A percentile compares a stretch with the other conserved stretches of the same genome.
These are phyloP conservation scores for Pyrenochaeta sp. DNA, from an alignment of 2,329 filamentous ascomycete genomes.

Conservation along the genomic window DNA sequence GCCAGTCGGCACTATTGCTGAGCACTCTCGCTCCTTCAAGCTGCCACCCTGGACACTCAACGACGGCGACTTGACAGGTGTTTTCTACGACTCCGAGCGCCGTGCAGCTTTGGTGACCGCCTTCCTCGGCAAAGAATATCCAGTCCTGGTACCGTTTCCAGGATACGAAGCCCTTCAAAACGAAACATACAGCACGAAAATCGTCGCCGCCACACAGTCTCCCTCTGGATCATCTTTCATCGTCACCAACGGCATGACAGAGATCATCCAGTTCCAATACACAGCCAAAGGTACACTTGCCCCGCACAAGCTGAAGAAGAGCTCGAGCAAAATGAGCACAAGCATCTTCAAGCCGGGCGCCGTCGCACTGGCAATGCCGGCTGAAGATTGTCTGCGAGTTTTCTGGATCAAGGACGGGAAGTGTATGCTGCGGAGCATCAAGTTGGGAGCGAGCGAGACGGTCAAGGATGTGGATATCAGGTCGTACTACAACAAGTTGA, in stretches of 20 bases:
- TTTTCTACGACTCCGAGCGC: conserved; percentile 43
- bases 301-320: conserved; percentile 40
- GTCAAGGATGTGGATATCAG: conserved; percentile 43
- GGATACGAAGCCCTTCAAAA: conserved; percentile 35
- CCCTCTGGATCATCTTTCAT: conserved; percentile 40
- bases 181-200: conserved; percentile 39
- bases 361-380: conserved; percentile 37
- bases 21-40: conserved; percentile 35
- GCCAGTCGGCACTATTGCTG: conserved; percentile 32
- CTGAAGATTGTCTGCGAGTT: conserved; percentile 28
- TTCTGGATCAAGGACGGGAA: conserved; percentile 38
- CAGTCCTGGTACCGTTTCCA: conserved; percentile 31
- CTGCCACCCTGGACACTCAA: conserved; percentile 42
- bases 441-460: conserved; percentile 32
- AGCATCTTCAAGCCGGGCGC: conserved; percentile 44
- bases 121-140: conserved; percentile 37
- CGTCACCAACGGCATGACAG: conserved; percentile 44
- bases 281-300: conserved; percentile 35
- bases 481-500: conserved; percentile 42
- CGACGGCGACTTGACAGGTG: conserved; percentile 44
- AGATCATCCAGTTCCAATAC: conserved; percentile 46
- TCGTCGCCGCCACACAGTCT: conserved; percentile 46
- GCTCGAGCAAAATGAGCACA: conserved; percentile 37
- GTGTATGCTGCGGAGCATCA: conserved; percentile 42
- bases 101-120: conserved; percentile 39